Conservation (phyloP, 73 alveolate genomes). For the Paramecium octaurelia region DNA sequence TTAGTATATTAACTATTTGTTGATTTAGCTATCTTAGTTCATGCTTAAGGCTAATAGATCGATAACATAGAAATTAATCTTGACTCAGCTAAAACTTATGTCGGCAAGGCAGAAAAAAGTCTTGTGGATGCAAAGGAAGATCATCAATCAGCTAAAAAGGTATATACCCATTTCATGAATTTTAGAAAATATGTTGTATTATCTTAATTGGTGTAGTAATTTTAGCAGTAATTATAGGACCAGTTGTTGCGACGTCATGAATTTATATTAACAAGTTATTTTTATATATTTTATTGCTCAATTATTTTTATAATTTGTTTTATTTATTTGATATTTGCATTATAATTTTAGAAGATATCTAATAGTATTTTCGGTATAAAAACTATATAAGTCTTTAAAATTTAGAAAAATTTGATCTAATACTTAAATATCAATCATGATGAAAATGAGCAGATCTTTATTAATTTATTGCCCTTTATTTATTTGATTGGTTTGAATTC, state of each 20-base stretch:
- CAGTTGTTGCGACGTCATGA: slow-evolving; percentile 3
- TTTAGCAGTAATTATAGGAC: background rate
- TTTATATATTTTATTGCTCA: background rate
- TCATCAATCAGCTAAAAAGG: slow-evolving; percentile 28
- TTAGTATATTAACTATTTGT: slow-evolving; percentile 17
- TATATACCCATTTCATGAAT: background rate
- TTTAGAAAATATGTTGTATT: slow-evolving; percentile 43
- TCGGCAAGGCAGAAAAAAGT: background rate
- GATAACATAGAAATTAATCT: slow-evolving; percentile 24
- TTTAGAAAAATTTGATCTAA: background rate
- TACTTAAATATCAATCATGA: background rate
- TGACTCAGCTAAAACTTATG: background rate
- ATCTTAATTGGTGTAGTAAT: slow-evolving; percentile 22
- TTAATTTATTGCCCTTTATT: background rate
- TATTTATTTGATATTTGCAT: background rate
- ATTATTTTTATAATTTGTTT: background rate
- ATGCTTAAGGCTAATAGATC: background rate
- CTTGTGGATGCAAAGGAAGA: background rate
- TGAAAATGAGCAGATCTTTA: background rate
- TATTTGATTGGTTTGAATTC: background rate
- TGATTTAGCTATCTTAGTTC: slow-evolving; percentile 30
- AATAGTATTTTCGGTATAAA: background rate
- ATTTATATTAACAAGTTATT: background rate
- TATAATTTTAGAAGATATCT: too few species aligned
- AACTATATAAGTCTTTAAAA: background rate